These are phyloP conservation scores for Ophiocordyceps unilateralis DNA, from an alignment of 2,329 filamentous ascomycete genomes.

Conservation along the genomic window DNA sequence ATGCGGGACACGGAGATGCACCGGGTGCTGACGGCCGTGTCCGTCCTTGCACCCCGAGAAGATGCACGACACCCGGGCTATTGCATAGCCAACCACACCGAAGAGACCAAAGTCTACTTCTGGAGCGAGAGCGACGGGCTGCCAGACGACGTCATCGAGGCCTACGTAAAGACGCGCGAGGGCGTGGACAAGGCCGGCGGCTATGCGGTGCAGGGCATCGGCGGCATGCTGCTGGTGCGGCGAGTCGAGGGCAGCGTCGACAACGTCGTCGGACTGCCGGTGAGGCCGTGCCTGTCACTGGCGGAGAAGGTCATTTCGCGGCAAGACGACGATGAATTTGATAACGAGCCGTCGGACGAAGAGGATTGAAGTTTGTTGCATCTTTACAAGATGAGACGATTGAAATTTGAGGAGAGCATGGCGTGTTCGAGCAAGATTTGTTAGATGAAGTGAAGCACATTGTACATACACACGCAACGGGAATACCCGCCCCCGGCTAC, in stretches of 20 bases:
- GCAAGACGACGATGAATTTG: constrained; percentile 47
- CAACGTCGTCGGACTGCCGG: constrained; percentile 83
- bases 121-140: constrained; percentile 41
- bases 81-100: constrained; percentile 60
- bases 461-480: background rate
- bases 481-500: background rate
- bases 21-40: constrained; percentile 74
- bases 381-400: too few species aligned
- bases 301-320: constrained; percentile 78
- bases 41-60: constrained; percentile 63
- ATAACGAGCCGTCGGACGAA: constrained; percentile 26
- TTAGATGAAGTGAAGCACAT: too few species aligned
- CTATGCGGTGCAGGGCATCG: constrained; percentile 84
- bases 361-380: constrained; percentile 7
- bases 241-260: constrained; percentile 79
- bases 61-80: constrained; percentile 78
- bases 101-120: constrained; percentile 87
- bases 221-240: constrained; percentile 72
- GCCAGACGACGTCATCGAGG: constrained; percentile 65
- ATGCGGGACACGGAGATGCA: constrained; percentile 64
- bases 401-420: too few species aligned
- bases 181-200: constrained; percentile 93
- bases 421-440: background rate
- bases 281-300: constrained; percentile 59
- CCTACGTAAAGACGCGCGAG: constrained; percentile 69